Percentiles rank a stretch among this genome's conserved stretches.
These are phyloP conservation scores for Boletus pseudopeckii DNA, from an alignment of 768 basidiomycete species.

Conservation along the genomic window DNA sequence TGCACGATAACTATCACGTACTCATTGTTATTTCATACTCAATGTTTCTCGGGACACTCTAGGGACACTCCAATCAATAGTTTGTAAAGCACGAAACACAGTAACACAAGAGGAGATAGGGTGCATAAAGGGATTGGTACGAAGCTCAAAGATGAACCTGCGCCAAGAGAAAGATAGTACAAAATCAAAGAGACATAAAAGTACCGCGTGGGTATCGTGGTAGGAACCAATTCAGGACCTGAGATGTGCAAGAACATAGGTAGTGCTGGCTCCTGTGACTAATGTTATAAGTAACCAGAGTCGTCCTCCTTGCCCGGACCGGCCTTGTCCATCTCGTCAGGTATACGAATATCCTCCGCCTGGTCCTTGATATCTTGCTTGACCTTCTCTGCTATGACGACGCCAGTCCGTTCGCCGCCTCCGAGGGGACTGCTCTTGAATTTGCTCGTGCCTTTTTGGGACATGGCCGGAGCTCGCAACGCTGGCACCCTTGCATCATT, in stretches of 20 bases:
- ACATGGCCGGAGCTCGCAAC: slow-evolving; percentile 12
- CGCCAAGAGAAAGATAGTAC: not conserved
- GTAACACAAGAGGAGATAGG: not conserved
- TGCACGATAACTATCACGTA: not conserved
- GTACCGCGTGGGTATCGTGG: not conserved
- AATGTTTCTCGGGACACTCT: not conserved
- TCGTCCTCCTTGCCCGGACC: slow-evolving; percentile 33
- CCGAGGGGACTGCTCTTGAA: slow-evolving; percentile 77
- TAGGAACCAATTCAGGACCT: not conserved
- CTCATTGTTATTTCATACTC: not conserved
- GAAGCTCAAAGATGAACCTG: not conserved
- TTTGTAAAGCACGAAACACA: not conserved
- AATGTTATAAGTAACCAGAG: slow-evolving; percentile 26
- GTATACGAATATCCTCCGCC: slow-evolving; percentile 32
- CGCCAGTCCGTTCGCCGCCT: slow-evolving; percentile 40
- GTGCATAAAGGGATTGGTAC: slow-evolving; percentile 1
- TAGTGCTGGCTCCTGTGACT: not conserved
- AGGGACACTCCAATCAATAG: not conserved
- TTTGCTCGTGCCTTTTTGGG: slow-evolving; percentile 45
- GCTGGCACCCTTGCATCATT: slow-evolving; percentile 13
- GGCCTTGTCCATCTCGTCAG: slow-evolving; percentile 33
- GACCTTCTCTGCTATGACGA: slow-evolving; percentile 51
- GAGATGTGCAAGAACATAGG: not conserved
- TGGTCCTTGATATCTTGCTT: slow-evolving; percentile 31
- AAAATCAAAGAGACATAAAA: not conserved